phyloP scores from a whole-genome alignment of 495 filamentous ascomycete genomes.

The Aspergillus taichungensis region DNA sequence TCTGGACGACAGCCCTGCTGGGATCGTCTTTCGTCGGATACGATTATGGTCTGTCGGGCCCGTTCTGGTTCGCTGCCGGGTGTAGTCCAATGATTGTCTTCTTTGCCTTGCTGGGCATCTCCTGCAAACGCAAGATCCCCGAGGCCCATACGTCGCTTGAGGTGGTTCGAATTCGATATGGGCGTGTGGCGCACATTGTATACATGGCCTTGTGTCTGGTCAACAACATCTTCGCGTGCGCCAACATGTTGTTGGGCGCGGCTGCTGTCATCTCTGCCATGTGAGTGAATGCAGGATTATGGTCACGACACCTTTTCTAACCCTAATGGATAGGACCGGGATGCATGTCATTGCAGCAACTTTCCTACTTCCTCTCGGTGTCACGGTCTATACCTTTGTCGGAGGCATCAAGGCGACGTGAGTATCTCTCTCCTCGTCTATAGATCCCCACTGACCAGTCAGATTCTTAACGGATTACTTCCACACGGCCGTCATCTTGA shows the following conservation, averaged over 20 bases:
- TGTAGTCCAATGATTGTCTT: constrained; percentile 39
- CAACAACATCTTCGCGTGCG: constrained; percentile 37
- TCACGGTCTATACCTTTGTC: constrained; percentile 35
- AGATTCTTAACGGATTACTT: constrained; percentile 41
- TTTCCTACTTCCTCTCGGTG: constrained; percentile 35
- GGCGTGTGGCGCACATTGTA: constrained; percentile 28
- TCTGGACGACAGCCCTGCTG: constrained; percentile 26
- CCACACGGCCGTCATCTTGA: constrained; percentile 37
- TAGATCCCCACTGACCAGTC: neutral
- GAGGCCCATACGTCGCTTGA: constrained; percentile 39
- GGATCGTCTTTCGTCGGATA: constrained; percentile 27
- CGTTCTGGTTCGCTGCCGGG: constrained; percentile 38
- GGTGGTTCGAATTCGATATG: constrained; percentile 28
- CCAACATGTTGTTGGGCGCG: constrained; percentile 37
- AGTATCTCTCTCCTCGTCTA: constrained; percentile 9
- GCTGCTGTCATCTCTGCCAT: constrained; percentile 28
- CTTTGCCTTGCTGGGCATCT: constrained; percentile 38
- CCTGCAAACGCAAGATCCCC: constrained; percentile 38
- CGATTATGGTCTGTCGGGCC: constrained; percentile 25
- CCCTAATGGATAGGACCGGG: constrained; percentile 19
- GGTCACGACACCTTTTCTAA: neutral
- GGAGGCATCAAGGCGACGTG: constrained; percentile 41
- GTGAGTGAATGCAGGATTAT: constrained; percentile 9
- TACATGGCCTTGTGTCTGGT: constrained; percentile 35
- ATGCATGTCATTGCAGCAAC: constrained; percentile 40